Base-by-base conservation (phyloP, 192 early-diverging fungal genomes). In the Cladochytrium replicatum region DNA sequence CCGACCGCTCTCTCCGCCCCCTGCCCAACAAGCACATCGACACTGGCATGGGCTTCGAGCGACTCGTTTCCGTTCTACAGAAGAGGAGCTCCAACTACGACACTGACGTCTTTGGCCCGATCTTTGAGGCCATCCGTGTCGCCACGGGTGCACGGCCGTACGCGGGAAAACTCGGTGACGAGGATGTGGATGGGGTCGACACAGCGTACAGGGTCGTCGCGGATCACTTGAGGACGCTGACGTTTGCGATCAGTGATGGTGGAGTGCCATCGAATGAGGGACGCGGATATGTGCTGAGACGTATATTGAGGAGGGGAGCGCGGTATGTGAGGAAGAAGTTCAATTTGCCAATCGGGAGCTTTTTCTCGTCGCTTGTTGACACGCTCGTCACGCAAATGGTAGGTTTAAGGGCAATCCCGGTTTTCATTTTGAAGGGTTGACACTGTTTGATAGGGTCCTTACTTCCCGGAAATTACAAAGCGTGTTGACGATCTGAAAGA, bases 191-290 rank as follows among this genome's bases (percentile, higher is more conserved):
- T 68, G 95, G 95, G 41, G 64, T 98, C 32, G 95, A 98, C 69
- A 95, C 89, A 71, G 95, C 93, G 27, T 98, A 99, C 70, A 88
- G 93, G 41, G 93, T 99, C 26, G 78, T 99, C 57, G 96, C 93
- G 46, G 96, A 99, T 75, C 96, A 99, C 58, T 69, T 97, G 32
- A 81, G 96, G 50, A 97, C 96, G 13, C 70, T 97, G 48, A 89
- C 90, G 6, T 94, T 99, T 73, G 83, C 93, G 26, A 97, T 99
- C 50, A 80, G 86, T 24, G 96, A 99, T 57, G 92, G 92, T 44
- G 89, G 93, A 40, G 71, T 97, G 15, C 96, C 96, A 19, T 88
- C 85, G 46, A 99, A 99, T 64, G 92, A 95, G 60, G 96, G 96
- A 25, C 88, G 96, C 57, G 96, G 96, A 45, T 97, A 99, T 64